Percentiles rank a stretch among this genome's conserved stretches.
These are phyloP conservation scores for Mycena filopes DNA, from an alignment of 768 basidiomycete genomes.

Conservation along the genomic window DNA sequence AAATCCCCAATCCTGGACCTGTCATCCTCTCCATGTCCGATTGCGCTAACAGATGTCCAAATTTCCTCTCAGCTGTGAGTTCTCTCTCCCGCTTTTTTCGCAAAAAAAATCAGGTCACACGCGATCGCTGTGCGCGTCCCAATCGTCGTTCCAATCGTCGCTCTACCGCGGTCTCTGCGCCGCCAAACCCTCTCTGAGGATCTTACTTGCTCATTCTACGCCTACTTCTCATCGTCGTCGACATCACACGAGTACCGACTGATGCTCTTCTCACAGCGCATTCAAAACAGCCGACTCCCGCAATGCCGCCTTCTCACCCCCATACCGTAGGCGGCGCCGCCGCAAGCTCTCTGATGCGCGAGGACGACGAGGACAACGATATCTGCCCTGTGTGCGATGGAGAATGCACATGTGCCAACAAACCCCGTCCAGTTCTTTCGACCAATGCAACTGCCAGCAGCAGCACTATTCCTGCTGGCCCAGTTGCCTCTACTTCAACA, in stretches of 20 bases:
- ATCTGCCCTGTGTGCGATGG: constrained; percentile 93
- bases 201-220: constrained; percentile 8
- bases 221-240: not conserved
- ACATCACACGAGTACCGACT: constrained; percentile 29
- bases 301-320: constrained; percentile 77
- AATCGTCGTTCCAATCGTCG: not conserved
- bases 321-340: constrained; percentile 66
- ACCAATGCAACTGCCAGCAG: constrained; percentile 51
- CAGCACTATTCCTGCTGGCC: constrained; percentile 44
- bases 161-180: constrained; percentile 5
- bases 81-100: constrained; percentile 20
- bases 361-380: constrained; percentile 85
- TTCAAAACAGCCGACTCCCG: constrained; percentile 61
- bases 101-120: constrained; percentile 31
- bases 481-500: constrained; percentile 49
- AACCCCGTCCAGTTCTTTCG: constrained; percentile 45
- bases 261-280: constrained; percentile 39
- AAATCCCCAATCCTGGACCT: constrained; percentile 54
- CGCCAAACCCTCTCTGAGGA: not conserved
- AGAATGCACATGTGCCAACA: constrained; percentile 82
- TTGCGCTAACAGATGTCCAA: constrained; percentile 52
- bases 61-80: constrained; percentile 51
- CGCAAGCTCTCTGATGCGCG: constrained; percentile 47
- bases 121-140: constrained; percentile 17
- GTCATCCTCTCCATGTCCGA: constrained; percentile 55